Evolutionary conservation across 2,329 filamentous ascomycete species (phyloP), one percentile per base, ranked within the genome.

Genomic region (Zymoseptoria passerinii): DNA sequence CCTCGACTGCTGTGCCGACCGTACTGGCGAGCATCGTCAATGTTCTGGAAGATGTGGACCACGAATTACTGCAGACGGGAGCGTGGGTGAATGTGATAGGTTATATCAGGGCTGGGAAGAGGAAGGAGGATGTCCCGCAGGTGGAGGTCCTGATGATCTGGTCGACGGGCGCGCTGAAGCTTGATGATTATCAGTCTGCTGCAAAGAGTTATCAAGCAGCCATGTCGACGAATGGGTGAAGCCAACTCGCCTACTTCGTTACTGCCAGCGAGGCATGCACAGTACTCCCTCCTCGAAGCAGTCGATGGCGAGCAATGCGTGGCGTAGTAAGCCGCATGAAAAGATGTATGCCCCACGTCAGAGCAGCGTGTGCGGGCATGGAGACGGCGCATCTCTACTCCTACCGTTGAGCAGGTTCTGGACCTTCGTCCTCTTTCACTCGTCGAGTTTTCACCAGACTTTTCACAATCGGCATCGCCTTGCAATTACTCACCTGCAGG

Each of bases 71-170:
- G 55, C 80, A 84, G 54, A 76, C 88, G 27, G 92, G 92, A n/a
- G 81, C 87, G 60, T 96, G 92, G 91, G 74, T 96, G 53, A 95
- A 96, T 70, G 80, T 96, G 3, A 83, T 96, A 64, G 92, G 92
- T 5, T 95, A 95, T 71, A 78, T 70, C 10, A 52, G 35, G 28
- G 60, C 52, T 28, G 50, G 18, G 20, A 50, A 50, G 19, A 20
- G 18, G 27, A 51, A n/a, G 35, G 9, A 50, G 19, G 48, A 58
- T 35, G 57, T 50, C 8, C 56, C 63, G 28, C 68, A 75, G 58
- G 77, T 96, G 18, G 89, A 96, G 69, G 90, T 89, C 1, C 72
- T 94, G 51, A 77, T 91, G 67, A 72, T 95, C 2, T 95, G 92
- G 86, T 79, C 84, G 48, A 86, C 91, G 10, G 89, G 88, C 1